Conservation (phyloP, 164 flowering plant genomes). For the Chimonanthus praecox region DNA sequence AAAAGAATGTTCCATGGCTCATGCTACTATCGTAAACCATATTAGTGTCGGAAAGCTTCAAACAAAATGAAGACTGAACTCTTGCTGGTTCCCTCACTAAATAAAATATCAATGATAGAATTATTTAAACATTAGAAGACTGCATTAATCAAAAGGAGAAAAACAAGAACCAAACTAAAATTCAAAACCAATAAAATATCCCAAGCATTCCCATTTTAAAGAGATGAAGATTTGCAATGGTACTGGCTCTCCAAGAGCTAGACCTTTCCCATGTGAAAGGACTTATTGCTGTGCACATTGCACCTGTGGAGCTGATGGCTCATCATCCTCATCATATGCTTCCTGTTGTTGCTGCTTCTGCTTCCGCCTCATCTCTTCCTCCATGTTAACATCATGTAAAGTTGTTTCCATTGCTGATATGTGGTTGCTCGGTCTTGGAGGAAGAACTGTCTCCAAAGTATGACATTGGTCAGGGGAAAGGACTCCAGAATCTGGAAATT, state of each 20-base stretch:
- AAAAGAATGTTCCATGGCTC: too few species aligned
- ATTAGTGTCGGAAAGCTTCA: too few species aligned
- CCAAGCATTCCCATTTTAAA: too few species aligned
- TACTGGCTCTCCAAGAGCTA: background rate
- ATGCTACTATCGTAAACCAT: too few species aligned
- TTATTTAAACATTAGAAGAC: too few species aligned
- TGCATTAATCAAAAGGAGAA: too few species aligned
- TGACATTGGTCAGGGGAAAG: conserved; percentile 42
- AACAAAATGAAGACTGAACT: too few species aligned
- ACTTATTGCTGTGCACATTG: conserved; percentile 67
- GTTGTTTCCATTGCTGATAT: conserved; percentile 54
- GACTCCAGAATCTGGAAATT: conserved; percentile 51
- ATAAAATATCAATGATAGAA: too few species aligned
- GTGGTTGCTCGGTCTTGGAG: conserved; percentile 23
- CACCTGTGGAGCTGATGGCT: conserved; percentile 34
- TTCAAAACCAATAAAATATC: too few species aligned
- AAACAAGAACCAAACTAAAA: too few species aligned
- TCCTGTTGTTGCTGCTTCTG: conserved; percentile 32
- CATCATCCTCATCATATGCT: conserved; percentile 56
- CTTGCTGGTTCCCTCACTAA: too few species aligned
- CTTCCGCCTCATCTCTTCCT: conserved; percentile 52
- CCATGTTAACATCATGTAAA: conserved; percentile 55
- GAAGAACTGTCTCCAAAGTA: conserved; percentile 33
- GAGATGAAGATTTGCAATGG: too few species aligned
- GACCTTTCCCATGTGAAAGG: background rate